phyloP scores from a whole-genome alignment of 1,284 basidiomycete species.

The Limonomyces culmigenus region DNA sequence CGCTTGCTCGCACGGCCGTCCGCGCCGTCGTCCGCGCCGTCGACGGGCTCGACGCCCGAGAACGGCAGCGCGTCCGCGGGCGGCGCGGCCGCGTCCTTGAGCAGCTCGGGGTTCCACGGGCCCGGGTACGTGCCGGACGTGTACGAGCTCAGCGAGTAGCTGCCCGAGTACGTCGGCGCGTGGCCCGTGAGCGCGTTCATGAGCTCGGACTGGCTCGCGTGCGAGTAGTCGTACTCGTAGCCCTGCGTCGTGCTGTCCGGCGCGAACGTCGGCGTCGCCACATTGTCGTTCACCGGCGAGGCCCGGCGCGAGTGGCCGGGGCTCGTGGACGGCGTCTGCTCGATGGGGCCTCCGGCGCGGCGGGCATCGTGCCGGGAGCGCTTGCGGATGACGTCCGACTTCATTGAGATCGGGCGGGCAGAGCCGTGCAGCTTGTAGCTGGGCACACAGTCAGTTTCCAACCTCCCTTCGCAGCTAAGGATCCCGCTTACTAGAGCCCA shows the following conservation, averaged over 20 bases:
- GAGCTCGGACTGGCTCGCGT: conserved; percentile 35
- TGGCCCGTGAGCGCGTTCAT: conserved; percentile 27
- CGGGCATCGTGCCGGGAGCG: conserved; percentile 62
- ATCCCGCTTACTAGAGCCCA: conserved; percentile 34
- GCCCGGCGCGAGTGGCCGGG: conserved; percentile 57
- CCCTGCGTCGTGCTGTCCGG: conserved; percentile 45
- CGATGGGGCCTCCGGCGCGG: conserved; percentile 25
- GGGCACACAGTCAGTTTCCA: conserved; percentile 11
- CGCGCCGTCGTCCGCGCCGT: conserved; percentile 21
- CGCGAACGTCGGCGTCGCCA: conserved; percentile 37
- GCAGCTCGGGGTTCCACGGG: conserved; percentile 54
- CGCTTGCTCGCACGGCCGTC: conserved; percentile 32
- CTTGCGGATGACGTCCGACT: conserved; percentile 71
- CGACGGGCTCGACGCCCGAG: conserved; percentile 15
- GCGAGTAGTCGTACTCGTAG: conserved; percentile 21
- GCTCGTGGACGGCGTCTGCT: conserved; percentile 52
- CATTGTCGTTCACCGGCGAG: conserved; percentile 36
- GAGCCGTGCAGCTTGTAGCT: conserved; percentile 70
- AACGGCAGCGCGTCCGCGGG: conserved; percentile 25
- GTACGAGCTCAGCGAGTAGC: conserved; percentile 20
- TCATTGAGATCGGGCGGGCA: conserved; percentile 71
- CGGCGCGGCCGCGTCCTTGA: conserved; percentile 31
- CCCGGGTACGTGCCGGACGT: conserved; percentile 39
- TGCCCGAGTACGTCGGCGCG: conserved; percentile 12
- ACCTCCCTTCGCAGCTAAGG: conserved; percentile 14